Evolutionary conservation across 768 basidiomycete species (phyloP).

Genomic region (Cyathus striatus): DNA sequence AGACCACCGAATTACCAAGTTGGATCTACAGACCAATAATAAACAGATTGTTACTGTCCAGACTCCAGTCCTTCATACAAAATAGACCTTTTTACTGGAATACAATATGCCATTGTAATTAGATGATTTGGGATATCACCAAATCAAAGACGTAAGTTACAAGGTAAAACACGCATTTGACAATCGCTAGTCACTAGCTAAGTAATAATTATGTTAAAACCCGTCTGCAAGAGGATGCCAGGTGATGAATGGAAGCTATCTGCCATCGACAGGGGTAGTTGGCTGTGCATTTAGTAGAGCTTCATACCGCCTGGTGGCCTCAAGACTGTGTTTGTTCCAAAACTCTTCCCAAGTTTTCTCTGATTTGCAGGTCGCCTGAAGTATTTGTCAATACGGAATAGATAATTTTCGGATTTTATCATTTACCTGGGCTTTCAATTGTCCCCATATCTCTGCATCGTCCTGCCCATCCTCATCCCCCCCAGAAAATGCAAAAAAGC

Average conservation of each 20-base stretch:
- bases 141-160: too few relatives aligned
- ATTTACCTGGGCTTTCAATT: conserved; percentile 41
- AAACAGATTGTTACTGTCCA: conserved; percentile 3
- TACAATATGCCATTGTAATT: too few relatives aligned
- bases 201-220: too few relatives aligned
- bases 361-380: conserved; percentile 35
- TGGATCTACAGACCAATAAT: conserved; percentile 24
- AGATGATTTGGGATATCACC: too few relatives aligned
- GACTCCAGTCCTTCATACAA: too few relatives aligned
- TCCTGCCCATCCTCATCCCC: conserved; percentile 38
- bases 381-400: neutral
- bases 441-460: conserved; percentile 43
- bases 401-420: neutral
- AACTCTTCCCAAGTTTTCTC: conserved; percentile 45
- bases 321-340: conserved; percentile 36
- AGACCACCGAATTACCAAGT: conserved; percentile 40
- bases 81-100: too few relatives aligned
- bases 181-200: too few relatives aligned
- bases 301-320: conserved; percentile 39
- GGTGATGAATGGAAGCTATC: too few relatives aligned
- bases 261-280: too few relatives aligned
- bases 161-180: too few relatives aligned
- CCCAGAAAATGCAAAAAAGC: conserved; percentile 50
- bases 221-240: too few relatives aligned
- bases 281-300: neutral